A percentile compares a stretch with the other conserved stretches of the same genome.
Evolutionary conservation across 2,329 filamentous ascomycete species (phyloP).

Genomic region (Hirsutella thompsonii): DNA sequence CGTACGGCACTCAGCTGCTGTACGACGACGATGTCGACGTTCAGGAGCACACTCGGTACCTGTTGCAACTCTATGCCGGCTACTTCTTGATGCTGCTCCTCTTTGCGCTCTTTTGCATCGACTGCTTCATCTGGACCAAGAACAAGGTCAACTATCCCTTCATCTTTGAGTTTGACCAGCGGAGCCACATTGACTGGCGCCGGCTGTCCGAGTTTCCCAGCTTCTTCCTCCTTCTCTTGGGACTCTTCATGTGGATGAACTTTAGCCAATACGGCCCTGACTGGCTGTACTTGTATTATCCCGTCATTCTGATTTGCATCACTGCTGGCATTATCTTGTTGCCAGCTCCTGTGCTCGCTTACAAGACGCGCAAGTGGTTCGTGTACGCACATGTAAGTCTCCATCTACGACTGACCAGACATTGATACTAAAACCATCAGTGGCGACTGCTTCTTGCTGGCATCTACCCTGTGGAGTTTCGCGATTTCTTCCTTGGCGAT

Average conservation of each 20-base stretch:
- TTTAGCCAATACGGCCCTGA: constrained; percentile 57
- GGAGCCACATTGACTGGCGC: constrained; percentile 80
- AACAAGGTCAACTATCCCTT: constrained; percentile 93
- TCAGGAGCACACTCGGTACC: constrained; percentile 45
- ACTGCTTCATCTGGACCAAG: constrained; percentile 70
- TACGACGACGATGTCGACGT: constrained; percentile 34
- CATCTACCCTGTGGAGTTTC: constrained; percentile 86
- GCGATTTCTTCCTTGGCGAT: constrained; percentile 94
- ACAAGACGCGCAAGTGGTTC: constrained; percentile 73
- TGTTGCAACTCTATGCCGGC: constrained; percentile 84
- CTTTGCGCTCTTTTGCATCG: constrained; percentile 71
- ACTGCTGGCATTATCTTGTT: constrained; percentile 59
- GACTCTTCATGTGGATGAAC: constrained; percentile 79
- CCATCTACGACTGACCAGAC: background rate
- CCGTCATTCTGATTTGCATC: constrained; percentile 63
- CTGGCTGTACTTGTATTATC: constrained; percentile 72
- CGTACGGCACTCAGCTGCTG: constrained; percentile 44
- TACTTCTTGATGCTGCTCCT: constrained; percentile 78
- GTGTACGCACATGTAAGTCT: constrained; percentile 69
- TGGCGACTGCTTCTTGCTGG: constrained; percentile 79
- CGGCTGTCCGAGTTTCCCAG: constrained; percentile 78
- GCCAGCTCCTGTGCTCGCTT: constrained; percentile 61
- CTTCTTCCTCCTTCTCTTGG: constrained; percentile 66
- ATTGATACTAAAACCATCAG: constrained; percentile 26
- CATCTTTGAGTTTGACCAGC: constrained; percentile 89